Percentiles rank a stretch among this genome's conserved stretches.
Conservation (phyloP, 441 rosid genomes). For the Aquilaria agallochum region DNA sequence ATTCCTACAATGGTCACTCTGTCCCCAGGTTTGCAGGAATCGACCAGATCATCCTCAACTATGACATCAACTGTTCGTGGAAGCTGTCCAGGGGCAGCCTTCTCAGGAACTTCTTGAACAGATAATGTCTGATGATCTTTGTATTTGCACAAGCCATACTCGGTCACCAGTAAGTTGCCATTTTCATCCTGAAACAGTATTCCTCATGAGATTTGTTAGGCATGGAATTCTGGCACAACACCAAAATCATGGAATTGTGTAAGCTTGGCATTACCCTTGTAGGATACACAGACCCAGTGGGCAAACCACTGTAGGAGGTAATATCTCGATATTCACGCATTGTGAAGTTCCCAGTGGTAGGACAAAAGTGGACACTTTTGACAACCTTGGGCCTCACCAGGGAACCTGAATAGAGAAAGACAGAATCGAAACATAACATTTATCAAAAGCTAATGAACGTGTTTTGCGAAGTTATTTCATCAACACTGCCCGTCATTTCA, state of each 20-base stretch:
- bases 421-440: constrained; percentile 4
- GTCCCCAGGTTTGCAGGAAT: constrained; percentile 98
- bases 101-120: constrained; percentile 98
- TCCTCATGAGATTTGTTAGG: constrained; percentile 12
- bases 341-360: constrained; percentile 65
- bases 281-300: constrained; percentile 98
- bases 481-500: not conserved
- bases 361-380: constrained; percentile 96
- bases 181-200: constrained; percentile 64
- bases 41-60: constrained; percentile 96
- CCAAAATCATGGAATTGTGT: constrained; percentile 5
- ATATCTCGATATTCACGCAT: constrained; percentile 92
- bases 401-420: constrained; percentile 57
- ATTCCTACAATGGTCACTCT: constrained; percentile 89
- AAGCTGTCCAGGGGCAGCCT: constrained; percentile 99
- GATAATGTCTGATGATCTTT: constrained; percentile 98
- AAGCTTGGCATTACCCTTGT: constrained; percentile 65
- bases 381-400: constrained; percentile 99
- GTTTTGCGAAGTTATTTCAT: not conserved
- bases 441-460: not conserved
- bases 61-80: constrained; percentile 95
- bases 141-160: constrained; percentile 88
- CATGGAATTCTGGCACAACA: constrained; percentile 4
- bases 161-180: constrained; percentile 91
- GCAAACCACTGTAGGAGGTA: constrained; percentile 82